Base-by-base conservation (phyloP, 768 basidiomycete species). In the Mycena polygramma region DNA sequence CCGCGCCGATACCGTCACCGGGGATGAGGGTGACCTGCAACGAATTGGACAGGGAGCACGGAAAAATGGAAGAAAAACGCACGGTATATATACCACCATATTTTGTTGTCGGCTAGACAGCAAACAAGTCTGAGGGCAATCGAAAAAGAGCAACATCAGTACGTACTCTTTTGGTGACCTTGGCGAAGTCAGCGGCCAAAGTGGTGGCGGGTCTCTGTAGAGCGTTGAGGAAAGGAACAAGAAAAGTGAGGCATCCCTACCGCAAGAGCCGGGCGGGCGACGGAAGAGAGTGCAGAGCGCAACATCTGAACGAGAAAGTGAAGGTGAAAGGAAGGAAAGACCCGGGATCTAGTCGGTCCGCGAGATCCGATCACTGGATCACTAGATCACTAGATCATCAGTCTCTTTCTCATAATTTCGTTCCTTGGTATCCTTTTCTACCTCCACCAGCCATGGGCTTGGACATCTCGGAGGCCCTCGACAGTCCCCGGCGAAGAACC, bases 1-100 rank as follows among this genome's bases (percentile, higher is more conserved):
- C 98, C 77, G 90, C 89, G 72, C 98, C 98, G 77, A 99, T 92
- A 84, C 98, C 98, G 79, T 99, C 98, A 74, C 98, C 98, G 53
- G 97, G 97, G 75, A 99, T 97, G 78, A 98, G 91, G 68, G 97
- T 98, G 75, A 98, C 95, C 94, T 96, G 79, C 66, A 45, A 62
- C 63, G 72, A 72, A 64, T 68, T 74, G 73, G 75, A 79, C 54
- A 80, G 57, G 73, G 68, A 45, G 57, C 59, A 55, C 69, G 60
- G 54, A 60, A 61, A 43, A 54, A 55, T 48, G 60, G 59, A 69
- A 35, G 70, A 51, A 51, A 51, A 67, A 79, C 91, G 72, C 75
- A 96, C 95, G 52, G 94, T 96, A 82, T 96, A 95, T 68, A 96
- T 91, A 69, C 95, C 95, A 51, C 96, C 96, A 77, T 96, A 96